Percentiles rank a stretch among this genome's conserved stretches.
Conservation (phyloP, 1,139 yeast genomes). For the Yamadazyma spencermartinsiae region DNA sequence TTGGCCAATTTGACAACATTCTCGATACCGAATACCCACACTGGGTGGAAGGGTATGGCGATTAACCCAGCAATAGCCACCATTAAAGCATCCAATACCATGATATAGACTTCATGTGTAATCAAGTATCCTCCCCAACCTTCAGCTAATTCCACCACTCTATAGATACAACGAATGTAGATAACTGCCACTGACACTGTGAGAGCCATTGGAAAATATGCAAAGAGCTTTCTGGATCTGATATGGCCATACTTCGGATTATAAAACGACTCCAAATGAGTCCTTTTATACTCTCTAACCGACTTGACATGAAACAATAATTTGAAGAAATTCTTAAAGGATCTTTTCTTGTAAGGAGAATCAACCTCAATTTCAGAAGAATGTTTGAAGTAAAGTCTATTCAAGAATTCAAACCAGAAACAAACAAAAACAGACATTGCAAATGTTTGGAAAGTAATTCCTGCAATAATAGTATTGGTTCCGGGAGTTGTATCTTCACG, state of each 20-base stretch:
- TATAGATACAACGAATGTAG: constrained; percentile 73
- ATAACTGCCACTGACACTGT: constrained; percentile 57
- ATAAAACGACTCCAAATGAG: constrained; percentile 32
- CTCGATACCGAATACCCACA: constrained; percentile 49
- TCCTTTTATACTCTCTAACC: constrained; percentile 22
- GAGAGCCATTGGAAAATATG: constrained; percentile 52
- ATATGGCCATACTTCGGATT: constrained; percentile 42
- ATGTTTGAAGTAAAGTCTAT: constrained; percentile 42
- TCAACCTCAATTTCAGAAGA: constrained; percentile 17
- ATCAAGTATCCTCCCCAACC: constrained; percentile 79
- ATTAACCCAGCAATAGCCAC: constrained; percentile 46
- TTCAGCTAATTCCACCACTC: constrained; percentile 75
- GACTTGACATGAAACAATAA: constrained; percentile 30
- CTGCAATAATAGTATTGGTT: constrained; percentile 77
- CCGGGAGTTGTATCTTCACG: constrained; percentile 50
- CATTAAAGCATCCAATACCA: constrained; percentile 79
- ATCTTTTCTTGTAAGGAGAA: constrained; percentile 25
- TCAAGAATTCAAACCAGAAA: constrained; percentile 57
- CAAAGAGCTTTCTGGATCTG: constrained; percentile 42
- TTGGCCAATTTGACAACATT: constrained; percentile 37
- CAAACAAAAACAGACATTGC: constrained; percentile 66
- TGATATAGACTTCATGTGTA: constrained; percentile 67
- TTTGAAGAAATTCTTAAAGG: constrained; percentile 28
- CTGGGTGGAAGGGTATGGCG: constrained; percentile 65
- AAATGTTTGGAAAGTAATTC: constrained; percentile 74